Evolutionary conservation across 176 grass and related monocot species (phyloP), one percentile per base, ranked within the genome.

Genomic region (Aegilops sharonensis): DNA sequence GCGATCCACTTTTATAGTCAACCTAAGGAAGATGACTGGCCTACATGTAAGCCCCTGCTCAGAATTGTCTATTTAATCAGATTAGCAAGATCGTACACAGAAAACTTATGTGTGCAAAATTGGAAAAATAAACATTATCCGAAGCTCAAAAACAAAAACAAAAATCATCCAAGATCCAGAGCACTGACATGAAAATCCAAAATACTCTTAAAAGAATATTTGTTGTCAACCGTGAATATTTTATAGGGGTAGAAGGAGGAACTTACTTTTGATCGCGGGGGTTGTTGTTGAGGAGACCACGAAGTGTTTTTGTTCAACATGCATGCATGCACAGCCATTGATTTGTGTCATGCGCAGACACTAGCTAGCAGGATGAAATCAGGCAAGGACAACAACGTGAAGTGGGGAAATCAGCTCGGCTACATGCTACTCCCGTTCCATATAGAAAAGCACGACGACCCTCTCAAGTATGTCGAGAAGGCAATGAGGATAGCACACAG

Each of bases 1-100:
- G 70, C 91, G 95, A 62, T 93, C 95, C 18, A 71, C 91, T 52
- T 67, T 93, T 68, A 67, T 93, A n/a, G 87, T 95, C 54, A 97
- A 97, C 77, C 71, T 95, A 64, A 82, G 95, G 18, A 79, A 74
- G 15, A 80, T 78, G 9, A 91, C 87, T 34, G 95, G 91, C 18
- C 85, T 98, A 34, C 92, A 90, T 71, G 95, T 97, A 65, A 89
- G 89, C 65, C 31, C 14, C 13, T 6, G 6, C 54, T 21, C 6
- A 3, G 6, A 57, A 5, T 21, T 57, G 15, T 57, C 48, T 57
- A 57, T 57, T 57, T 8, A 18, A 52, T 52, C 14, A 52, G 52
- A 59, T 59, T 21, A 59, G 54, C 18, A 59, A 21, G 18, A 59
- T 9, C 1, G 2, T 59, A 9, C 18, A 59, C 3, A 59, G 2